Evolutionary conservation across 176 grass and related monocot species (phyloP).

Genomic region (Raddia guianensis): DNA sequence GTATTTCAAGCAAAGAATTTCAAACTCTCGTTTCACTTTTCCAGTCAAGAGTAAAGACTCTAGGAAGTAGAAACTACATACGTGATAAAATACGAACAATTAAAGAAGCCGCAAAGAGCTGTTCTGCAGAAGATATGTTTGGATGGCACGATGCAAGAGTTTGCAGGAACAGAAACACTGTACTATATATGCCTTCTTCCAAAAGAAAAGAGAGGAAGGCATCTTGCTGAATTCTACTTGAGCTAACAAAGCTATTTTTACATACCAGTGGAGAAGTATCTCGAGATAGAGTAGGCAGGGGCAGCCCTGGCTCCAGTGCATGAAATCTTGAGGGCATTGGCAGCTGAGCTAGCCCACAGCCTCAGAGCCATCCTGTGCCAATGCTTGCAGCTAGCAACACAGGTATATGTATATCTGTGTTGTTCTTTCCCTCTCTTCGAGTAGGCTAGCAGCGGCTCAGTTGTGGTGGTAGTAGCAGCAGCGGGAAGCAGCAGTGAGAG

Average conservation of each 20-base stretch:
- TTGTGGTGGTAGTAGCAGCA: background rate
- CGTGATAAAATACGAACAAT: background rate
- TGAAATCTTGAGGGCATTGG: conserved; percentile 55
- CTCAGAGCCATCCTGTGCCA: background rate
- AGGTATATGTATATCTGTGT: background rate
- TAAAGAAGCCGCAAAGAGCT: conserved; percentile 2
- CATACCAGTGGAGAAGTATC: conserved; percentile 62
- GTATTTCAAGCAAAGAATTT: background rate
- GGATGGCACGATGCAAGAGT: conserved; percentile 4
- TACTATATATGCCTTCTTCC: background rate
- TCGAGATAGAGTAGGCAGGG: conserved; percentile 58
- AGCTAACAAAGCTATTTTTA: background rate
- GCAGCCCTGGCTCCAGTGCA: conserved; percentile 28
- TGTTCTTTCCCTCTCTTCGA: conserved; percentile 18
- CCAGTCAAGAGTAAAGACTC: background rate
- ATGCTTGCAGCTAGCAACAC: background rate
- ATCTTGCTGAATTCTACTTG: conserved; percentile 39
- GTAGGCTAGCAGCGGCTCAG: background rate
- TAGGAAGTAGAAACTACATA: background rate
- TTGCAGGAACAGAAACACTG: background rate
- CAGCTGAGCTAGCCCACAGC: no score
- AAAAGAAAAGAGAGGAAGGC: conserved; percentile 2
- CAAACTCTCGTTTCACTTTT: background rate
- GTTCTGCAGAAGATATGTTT: background rate
- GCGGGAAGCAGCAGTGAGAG: conserved; percentile 16